These are phyloP conservation scores for Chaetomiaceae sp. DNA, from an alignment of 2,329 filamentous ascomycete species.

Conservation along the genomic window DNA sequence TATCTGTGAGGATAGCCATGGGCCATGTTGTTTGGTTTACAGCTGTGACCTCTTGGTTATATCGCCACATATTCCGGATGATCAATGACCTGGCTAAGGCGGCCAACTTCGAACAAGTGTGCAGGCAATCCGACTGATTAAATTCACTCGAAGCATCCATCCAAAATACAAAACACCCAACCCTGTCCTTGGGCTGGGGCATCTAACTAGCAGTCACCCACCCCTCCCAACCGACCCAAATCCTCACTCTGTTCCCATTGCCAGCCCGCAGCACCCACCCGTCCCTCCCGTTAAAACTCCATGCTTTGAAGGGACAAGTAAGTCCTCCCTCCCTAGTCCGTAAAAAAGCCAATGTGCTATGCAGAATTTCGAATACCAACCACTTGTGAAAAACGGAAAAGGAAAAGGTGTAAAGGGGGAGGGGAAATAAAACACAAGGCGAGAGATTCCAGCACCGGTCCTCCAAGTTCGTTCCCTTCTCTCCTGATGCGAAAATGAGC, in stretches of 20 bases:
- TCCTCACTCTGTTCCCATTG: not conserved
- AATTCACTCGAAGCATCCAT: not conserved
- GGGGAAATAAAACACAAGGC: not conserved
- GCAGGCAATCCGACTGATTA: not conserved
- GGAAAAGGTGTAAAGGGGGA: not conserved
- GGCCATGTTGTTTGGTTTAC: not conserved
- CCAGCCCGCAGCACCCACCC: not conserved
- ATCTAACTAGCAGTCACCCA: not conserved
- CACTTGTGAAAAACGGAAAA: not conserved
- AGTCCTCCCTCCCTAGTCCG: not conserved
- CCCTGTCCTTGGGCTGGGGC: too few species aligned
- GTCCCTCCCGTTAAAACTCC: slow-evolving; percentile 4
- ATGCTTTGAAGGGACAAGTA: not conserved
- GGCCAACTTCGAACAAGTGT: too few species aligned
- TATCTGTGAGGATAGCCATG: slow-evolving; percentile 36
- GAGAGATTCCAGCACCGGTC: not conserved
- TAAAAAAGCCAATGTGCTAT: slow-evolving; percentile 7
- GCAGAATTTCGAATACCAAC: not conserved
- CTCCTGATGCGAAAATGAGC: not conserved
- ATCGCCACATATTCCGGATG: too few species aligned
- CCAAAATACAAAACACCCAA: not conserved
- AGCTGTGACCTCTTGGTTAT: too few species aligned
- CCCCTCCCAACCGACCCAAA: not conserved
- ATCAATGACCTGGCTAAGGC: too few species aligned
- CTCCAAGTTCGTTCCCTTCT: not conserved